Evolutionary conservation across 768 basidiomycete species (phyloP), one percentile per base, ranked within the genome.

Genomic region (Auriscalpium orientale): DNA sequence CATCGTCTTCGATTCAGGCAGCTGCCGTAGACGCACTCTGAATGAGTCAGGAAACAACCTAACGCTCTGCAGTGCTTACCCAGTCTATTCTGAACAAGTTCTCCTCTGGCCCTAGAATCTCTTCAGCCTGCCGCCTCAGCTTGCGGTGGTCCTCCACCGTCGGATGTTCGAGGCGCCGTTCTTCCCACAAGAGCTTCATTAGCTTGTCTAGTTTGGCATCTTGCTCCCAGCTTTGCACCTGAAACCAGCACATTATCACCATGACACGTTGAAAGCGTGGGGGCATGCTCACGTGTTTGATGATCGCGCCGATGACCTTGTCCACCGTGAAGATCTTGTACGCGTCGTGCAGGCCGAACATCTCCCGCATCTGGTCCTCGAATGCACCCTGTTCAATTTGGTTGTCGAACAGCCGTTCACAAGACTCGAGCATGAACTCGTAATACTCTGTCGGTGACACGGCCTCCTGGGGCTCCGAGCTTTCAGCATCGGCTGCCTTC

Each of bases 281-380:
- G 21, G 16, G 21, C 28, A 18, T 15, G 64, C 75, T 54, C 43
- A 89, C 91, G 73, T 95, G 92, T 67, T 97, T 98, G 70, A 99
- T 84, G 58, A 98, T 79, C 1, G 83, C 77, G 1, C 88, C 89
- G 45, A 98, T 79, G 37, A 98, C 76, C 69, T 97, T 94, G 72
- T 99, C 95, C 22, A 97, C 76, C 0, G 95, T 98, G 70, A 97
- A 99, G 64, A 93, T 81, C 66, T 86, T 87, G 69, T 91, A 98
- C 0, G 85, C 85, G 28, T 89, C 76, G 86, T 88, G 58, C 46
- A 84, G 78, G n/a, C 91, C 89, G 69, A 92, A 95, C 77, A 93
- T 85, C 54, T 78, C 79, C 45, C 95, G 78, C 76, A 95, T 80
- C 63, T 89, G 89, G 62, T 99, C 97, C 70, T 98, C 95, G 67